Evolutionary conservation across 2,329 filamentous ascomycete species (phyloP).

Genomic region (Clonostachys solani): DNA sequence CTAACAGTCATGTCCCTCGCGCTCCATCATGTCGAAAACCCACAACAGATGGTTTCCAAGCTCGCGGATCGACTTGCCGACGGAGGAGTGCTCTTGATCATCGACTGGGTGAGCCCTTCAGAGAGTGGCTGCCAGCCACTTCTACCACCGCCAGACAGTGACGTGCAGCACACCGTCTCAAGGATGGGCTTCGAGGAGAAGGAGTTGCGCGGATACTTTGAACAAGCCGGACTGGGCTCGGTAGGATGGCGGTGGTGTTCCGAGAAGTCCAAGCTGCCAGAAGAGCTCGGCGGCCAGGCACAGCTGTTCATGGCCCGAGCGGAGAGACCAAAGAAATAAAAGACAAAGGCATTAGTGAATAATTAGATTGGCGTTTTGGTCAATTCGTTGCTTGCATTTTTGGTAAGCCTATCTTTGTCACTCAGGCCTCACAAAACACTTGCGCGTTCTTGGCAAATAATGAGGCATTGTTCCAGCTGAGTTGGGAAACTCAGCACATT

Average conservation of each 20-base stretch:
- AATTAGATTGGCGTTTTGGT: neutral
- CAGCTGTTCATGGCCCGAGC: conserved; percentile 16
- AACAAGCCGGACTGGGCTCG: conserved; percentile 11
- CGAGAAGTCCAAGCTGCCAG: conserved; percentile 10
- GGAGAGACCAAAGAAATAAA: neutral
- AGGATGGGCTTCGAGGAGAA: conserved; percentile 14
- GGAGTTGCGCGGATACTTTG: conserved; percentile 11
- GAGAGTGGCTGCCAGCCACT: conserved; percentile 6
- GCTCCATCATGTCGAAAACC: conserved; percentile 26
- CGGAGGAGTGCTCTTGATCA: conserved; percentile 22
- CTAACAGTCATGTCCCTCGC: conserved; percentile 25
- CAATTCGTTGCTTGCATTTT: neutral
- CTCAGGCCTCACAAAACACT: neutral
- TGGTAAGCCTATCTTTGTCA: neutral
- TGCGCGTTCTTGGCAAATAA: no score
- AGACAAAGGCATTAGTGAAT: neutral
- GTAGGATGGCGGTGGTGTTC: conserved; percentile 17
- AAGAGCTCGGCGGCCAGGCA: conserved; percentile 12
- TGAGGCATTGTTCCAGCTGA: no score
- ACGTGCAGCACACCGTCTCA: conserved; percentile 8
- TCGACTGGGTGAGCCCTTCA: conserved; percentile 19
- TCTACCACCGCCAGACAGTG: neutral
- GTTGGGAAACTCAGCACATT: no score
- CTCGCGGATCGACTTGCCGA: conserved; percentile 18
- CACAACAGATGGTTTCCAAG: conserved; percentile 14